Evolutionary conservation across 371 early-diverging fungal species (phyloP), one percentile per base, ranked within the genome.

Genomic region (Mortierella sp.): DNA sequence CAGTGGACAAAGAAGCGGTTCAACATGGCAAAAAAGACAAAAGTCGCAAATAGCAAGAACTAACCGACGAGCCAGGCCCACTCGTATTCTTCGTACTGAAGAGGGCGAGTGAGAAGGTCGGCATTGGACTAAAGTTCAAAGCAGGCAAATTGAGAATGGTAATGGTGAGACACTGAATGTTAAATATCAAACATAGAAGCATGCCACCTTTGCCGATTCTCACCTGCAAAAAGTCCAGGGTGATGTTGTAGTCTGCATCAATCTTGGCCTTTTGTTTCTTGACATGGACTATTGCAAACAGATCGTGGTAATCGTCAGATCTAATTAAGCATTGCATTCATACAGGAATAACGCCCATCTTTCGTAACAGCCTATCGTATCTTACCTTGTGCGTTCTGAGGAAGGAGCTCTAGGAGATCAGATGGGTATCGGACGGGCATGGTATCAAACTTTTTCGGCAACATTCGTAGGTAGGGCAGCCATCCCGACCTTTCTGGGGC

Each of bases 21-120:
- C 3, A 14, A 28, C 16, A 21, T 48, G 34, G 16, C 34, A 43
- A n/a, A 24, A 19, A 40, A 46, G 34, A 8, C 61, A 5, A 31
- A 5, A 31, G 44, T 44, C 34, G n/a, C 1, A 28, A 28, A 31
- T 14, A 6, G 16, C 5, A 19, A 0, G 54, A 16, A 73, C 79
- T 76, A 83, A 92, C 92, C 92, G 87, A 92, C 91, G 11, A 93
- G 88, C 93, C 93, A 93, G 5, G 92, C 93, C 90, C 91, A 91
- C 79, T 91, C 90, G 70, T 90, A 93, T 48, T 91, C 91, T 19
- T 88, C 84, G 61, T 86, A 89, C 1, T 76, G 72, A n/a, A 91
- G 74, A 10, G 88, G 79, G 26, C 71, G 37, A 24, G 88, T 82
- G 11, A 86, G 69, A 50, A 79, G 72, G 48, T 81, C 83, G 28